Conservation (phyloP, 768 basidiomycete species). For the Candolleomyces eurysporus region DNA sequence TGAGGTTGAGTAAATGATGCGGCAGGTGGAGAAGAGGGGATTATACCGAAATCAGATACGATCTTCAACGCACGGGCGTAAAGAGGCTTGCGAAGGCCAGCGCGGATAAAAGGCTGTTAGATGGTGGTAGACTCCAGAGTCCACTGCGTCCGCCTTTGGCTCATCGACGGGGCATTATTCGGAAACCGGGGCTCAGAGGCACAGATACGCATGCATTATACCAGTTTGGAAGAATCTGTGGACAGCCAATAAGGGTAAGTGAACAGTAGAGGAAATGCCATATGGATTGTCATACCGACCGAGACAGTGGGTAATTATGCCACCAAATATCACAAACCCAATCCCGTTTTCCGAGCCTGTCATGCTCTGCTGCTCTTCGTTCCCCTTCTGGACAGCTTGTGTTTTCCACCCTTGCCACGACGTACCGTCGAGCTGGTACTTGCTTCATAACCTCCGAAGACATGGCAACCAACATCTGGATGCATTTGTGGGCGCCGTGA, state of each 20-base stretch:
- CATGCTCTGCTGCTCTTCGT: not conserved
- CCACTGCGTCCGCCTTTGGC: not conserved
- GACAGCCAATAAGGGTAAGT: not conserved
- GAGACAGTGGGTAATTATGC: conserved; percentile 7
- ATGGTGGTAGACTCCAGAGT: not conserved
- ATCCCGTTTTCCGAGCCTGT: conserved; percentile 2
- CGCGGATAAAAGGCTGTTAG: conserved; percentile 10
- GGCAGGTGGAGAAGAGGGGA: conserved; percentile 1
- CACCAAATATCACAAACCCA: conserved; percentile 6
- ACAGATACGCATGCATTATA: conserved; percentile 8
- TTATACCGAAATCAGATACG: conserved; percentile 9
- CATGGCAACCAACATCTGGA: conserved; percentile 2
- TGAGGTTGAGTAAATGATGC: not conserved
- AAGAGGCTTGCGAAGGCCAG: conserved; percentile 9
- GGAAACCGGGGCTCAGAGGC: not conserved
- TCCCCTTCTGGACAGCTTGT: conserved; percentile 5
- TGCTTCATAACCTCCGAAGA: not conserved
- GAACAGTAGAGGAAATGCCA: conserved; percentile 3
- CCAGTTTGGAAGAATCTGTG: conserved; percentile 6
- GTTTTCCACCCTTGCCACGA: conserved; percentile 4
- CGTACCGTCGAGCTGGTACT: not conserved
- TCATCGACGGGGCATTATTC: not conserved
- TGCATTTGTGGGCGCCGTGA: not conserved
- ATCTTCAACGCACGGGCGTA: conserved; percentile 3
- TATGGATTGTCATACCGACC: conserved; percentile 28